Base-by-base conservation (phyloP, 768 basidiomycete genomes). In the Hemileccinum rubropunctum region DNA sequence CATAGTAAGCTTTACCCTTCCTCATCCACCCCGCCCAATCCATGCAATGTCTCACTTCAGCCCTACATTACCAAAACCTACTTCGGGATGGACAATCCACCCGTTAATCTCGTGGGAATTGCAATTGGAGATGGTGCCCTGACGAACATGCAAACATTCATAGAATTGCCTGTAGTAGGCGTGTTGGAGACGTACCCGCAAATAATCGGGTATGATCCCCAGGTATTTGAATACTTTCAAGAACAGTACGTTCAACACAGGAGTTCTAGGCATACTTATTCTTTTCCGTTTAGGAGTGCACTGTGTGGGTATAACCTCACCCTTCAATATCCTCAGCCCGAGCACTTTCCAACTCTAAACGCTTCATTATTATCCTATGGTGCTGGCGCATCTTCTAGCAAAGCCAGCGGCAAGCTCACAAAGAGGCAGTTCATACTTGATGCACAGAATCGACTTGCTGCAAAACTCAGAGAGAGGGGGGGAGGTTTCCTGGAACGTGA, bases 31-130 rank as follows among this genome's bases (percentile, higher is more conserved):
- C n/a, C 12, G 35, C 9, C 21, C 35, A 18, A 35, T 38, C 8
- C 6, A 3, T 39, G 3, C 15, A n/a, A 52, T 8, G 14, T n/a
- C 6, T 23, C 6, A 10, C 6, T 70, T 82, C 10, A 88, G 84
- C 85, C 86, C 4, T 88, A 88, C 60, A 89, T 90, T 58, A 73
- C 83, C 52, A 86, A 86, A 65, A 68, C 83, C 10, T 83, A 86
- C 61, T 84, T 90, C 56, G 72, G 66, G 41, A 73, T 79, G 67
- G 50, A 71, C 1, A 76, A 78, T 36, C 84, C 86, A 9, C 86
- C 88, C 0, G 83, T 88, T n/a, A 79, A 78, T 8, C 72, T 90
- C 17, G 69, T 76, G 1, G 82, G 82, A 58, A 77, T 88, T 50
- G 81, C 77, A 15, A 86, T 90, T 41, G 86, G 88, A 4, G 81